Evolutionary conservation across 2,329 filamentous ascomycete genomes (phyloP).

Genomic region (Aspergillus phoenicis): DNA sequence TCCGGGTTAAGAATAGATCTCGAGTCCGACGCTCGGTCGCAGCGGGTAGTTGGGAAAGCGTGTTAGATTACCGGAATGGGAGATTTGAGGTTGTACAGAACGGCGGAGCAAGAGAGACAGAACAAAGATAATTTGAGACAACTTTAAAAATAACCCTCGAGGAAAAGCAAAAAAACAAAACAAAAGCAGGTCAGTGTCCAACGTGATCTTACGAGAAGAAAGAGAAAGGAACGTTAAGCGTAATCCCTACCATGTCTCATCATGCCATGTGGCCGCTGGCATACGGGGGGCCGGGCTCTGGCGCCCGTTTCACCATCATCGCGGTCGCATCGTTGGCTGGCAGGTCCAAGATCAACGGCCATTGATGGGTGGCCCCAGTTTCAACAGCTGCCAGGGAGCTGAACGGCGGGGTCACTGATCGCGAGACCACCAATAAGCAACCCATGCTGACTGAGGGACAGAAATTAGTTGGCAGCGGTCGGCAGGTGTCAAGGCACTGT

Average conservation of each 20-base stretch:
- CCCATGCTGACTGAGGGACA: background rate
- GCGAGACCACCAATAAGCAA: background rate
- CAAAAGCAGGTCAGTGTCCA: background rate
- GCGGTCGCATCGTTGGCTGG: background rate
- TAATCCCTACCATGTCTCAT: conserved; percentile 7
- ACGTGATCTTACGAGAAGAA: background rate
- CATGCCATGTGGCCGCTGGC: conserved; percentile 10
- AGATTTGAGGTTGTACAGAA: conserved; percentile 1
- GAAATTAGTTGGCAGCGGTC: background rate
- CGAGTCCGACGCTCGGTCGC: background rate
- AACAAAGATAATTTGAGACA: background rate
- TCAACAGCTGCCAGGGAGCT: conserved; percentile 4
- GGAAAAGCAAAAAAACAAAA: background rate
- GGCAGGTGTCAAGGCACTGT: background rate
- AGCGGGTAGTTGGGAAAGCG: background rate
- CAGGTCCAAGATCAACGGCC: background rate
- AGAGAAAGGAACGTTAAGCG: conserved; percentile 9
- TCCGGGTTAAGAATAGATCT: background rate
- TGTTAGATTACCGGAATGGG: background rate
- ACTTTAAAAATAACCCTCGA: conserved; percentile 1
- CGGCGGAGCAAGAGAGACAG: background rate
- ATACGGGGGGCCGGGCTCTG: background rate
- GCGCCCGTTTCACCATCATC: conserved; percentile 1
- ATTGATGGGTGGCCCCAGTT: background rate
- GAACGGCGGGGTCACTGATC: background rate